phyloP scores from a whole-genome alignment of 352 stramenopile species.

The Hyaloperonospora arabidopsidis region DNA sequence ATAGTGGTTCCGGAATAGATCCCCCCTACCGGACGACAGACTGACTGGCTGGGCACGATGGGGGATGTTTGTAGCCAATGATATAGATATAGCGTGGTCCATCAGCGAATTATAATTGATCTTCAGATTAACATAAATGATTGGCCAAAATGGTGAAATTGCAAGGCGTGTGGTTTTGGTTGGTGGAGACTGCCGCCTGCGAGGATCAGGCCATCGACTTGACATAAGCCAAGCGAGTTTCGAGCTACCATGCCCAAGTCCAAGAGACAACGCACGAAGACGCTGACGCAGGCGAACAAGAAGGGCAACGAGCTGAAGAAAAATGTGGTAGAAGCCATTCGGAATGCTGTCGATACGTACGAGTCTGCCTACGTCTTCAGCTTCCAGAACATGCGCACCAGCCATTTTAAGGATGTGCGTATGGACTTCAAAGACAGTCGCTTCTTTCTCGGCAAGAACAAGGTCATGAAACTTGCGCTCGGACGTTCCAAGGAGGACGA shows the following conservation, averaged over 20 bases:
- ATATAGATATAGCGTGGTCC: not conserved
- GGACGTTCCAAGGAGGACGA: conserved; percentile 92
- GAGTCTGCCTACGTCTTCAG: conserved; percentile 92
- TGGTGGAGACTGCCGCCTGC: conserved; percentile 33
- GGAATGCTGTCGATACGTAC: conserved; percentile 90
- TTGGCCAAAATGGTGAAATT: conserved; percentile 37
- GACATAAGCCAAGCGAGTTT: conserved; percentile 14
- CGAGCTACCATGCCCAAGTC: conserved; percentile 74
- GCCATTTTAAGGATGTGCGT: conserved; percentile 97
- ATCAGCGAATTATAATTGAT: conserved; percentile 21
- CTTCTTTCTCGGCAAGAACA: conserved; percentile 99
- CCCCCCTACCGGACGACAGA: conserved; percentile 35
- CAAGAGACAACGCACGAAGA: conserved; percentile 80
- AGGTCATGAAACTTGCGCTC: conserved; percentile 96
- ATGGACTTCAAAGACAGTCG: conserved; percentile 92
- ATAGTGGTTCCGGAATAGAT: conserved; percentile 21
- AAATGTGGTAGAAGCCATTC: conserved; percentile 89
- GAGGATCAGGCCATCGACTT: not conserved
- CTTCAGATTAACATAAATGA: conserved; percentile 2
- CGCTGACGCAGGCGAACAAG: conserved; percentile 93
- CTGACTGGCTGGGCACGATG: conserved; percentile 48
- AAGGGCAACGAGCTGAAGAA: conserved; percentile 95
- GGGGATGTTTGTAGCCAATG: conserved; percentile 38
- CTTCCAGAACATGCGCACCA: conserved; percentile 98
- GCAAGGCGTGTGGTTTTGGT: conserved; percentile 35